Conservation (phyloP, 1,139 yeast species). For the Kazachstania sp. region DNA sequence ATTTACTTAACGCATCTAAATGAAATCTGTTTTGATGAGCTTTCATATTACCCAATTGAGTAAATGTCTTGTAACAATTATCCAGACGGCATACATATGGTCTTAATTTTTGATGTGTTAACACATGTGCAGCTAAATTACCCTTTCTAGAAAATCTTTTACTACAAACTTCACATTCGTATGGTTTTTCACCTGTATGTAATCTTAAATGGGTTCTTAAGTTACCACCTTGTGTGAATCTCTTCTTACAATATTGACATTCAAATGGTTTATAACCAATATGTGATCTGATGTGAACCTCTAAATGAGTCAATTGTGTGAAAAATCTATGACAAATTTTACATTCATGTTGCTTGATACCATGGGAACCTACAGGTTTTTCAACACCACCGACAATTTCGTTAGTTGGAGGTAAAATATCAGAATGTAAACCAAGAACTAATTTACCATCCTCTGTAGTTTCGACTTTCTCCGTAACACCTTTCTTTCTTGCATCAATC, state of each 20-base stretch:
- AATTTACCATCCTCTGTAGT: conserved; percentile 50
- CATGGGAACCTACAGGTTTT: conserved; percentile 42
- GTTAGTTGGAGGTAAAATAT: conserved; percentile 52
- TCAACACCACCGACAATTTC: conserved; percentile 80
- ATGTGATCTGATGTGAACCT: conserved; percentile 71
- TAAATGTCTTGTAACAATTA: conserved; percentile 73
- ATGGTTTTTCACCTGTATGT: conserved; percentile 90
- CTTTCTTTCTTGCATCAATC: conserved; percentile 75
- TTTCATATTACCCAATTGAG: conserved; percentile 87
- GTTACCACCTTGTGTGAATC: conserved; percentile 90
- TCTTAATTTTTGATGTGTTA: conserved; percentile 71
- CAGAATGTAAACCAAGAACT: conserved; percentile 18
- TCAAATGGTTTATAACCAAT: conserved; percentile 72
- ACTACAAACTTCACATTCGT: conserved; percentile 62
- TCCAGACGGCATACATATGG: conserved; percentile 79
- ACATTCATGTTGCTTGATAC: conserved; percentile 58
- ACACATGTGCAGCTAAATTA: conserved; percentile 73
- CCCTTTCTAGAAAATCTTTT: conserved; percentile 82
- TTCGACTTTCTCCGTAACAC: conserved; percentile 49
- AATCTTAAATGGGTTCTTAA: conserved; percentile 77
- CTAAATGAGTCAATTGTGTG: conserved; percentile 69
- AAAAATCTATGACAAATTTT: conserved; percentile 61
- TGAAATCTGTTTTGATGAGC: conserved; percentile 92
- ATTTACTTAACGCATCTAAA: conserved; percentile 52
- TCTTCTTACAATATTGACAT: conserved; percentile 70